A percentile compares a stretch with the other conserved stretches of the same genome.
These are phyloP conservation scores for Scleroderma bovista DNA, from an alignment of 768 basidiomycete genomes.

Conservation along the genomic window DNA sequence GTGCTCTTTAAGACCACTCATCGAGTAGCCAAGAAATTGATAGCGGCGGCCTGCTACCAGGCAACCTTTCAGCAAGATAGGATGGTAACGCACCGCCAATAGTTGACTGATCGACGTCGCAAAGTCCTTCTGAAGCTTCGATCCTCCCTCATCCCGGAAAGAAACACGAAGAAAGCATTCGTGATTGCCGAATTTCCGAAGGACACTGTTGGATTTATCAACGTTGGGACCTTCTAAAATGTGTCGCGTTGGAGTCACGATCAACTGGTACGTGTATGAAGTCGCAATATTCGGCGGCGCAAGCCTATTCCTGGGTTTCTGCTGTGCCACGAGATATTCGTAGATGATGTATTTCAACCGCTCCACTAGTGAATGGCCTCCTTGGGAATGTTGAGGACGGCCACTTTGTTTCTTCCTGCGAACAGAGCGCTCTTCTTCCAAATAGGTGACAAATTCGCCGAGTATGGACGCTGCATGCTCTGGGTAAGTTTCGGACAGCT, in stretches of 20 bases:
- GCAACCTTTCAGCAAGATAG: constrained; percentile 29
- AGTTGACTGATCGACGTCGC: constrained; percentile 27
- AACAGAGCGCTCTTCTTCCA: constrained; percentile 12
- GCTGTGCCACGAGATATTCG: constrained; percentile 18
- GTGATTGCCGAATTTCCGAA: constrained; percentile 32
- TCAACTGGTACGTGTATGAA: constrained; percentile 32
- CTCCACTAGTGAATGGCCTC: constrained; percentile 1
- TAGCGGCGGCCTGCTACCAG: constrained; percentile 39
- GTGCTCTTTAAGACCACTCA: constrained; percentile 47
- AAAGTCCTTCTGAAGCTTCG: constrained; percentile 30
- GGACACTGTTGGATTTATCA: constrained; percentile 35
- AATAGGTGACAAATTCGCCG: constrained; percentile 10
- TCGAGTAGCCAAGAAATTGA: constrained; percentile 47
- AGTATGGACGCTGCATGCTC: constrained; percentile 21
- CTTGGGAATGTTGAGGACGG: neutral
- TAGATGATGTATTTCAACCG: constrained; percentile 13
- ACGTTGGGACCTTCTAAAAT: constrained; percentile 35
- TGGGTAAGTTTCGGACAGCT: constrained; percentile 13
- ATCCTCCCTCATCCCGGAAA: constrained; percentile 43
- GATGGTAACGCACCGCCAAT: constrained; percentile 31
- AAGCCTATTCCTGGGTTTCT: constrained; percentile 20
- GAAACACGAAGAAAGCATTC: constrained; percentile 46
- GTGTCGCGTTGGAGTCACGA: constrained; percentile 35
- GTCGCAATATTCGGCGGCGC: constrained; percentile 15
- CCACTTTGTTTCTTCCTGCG: neutral